Evolutionary conservation across 169 alveolate genomes (phyloP), one percentile per base, ranked within the genome.

Genomic region (Eimeria tenella): DNA sequence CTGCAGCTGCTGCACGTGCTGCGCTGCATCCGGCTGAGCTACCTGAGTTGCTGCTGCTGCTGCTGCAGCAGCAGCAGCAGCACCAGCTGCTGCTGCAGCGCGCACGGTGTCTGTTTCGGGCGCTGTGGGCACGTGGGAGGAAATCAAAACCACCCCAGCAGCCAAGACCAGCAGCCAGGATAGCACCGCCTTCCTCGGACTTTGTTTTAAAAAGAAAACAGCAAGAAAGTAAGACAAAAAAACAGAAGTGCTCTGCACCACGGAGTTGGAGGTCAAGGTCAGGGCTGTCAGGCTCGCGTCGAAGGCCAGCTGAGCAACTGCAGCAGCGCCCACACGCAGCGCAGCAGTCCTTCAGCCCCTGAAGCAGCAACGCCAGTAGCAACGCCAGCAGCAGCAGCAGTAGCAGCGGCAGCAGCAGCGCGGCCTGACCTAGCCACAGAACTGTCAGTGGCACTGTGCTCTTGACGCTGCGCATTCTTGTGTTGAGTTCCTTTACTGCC

Each of bases 381-480:
- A 55, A 73, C 71, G n/a, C 56, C 52, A 55, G 89, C 74, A 56
- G 74, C 60, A 21, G 63, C 89, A 42, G 74, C 74, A 55, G 60
- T 55, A 73, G 58, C 83, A 15, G 55, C 83, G 4, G 83, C 52
- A 25, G 56, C 83, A 73, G 83, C 58, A 11, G 55, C n/a, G 56
- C 10, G n/a, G 56, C 8, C 83, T 73, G 1, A 31, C 83, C 56
- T 9, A n/a, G 56, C 52, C 83, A 31, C 6, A n/a, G 70, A 21
- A 25, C 73, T 9, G 74, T 19, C 74, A 6, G 77, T 8, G 77
- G 77, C 77, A 68, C 11, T 8, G 77, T 17, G 49, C 77, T 15
- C 31, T 68, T 68, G 77, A 68, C 77, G 77, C 77, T 68, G n/a
- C n/a, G n/a, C 77, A 68, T 7, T 13, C 77, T 15, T 10, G n/a